phyloP scores from a whole-genome alignment of 2,329 filamentous ascomycete species.

The Ophiosphaerella narmari region DNA sequence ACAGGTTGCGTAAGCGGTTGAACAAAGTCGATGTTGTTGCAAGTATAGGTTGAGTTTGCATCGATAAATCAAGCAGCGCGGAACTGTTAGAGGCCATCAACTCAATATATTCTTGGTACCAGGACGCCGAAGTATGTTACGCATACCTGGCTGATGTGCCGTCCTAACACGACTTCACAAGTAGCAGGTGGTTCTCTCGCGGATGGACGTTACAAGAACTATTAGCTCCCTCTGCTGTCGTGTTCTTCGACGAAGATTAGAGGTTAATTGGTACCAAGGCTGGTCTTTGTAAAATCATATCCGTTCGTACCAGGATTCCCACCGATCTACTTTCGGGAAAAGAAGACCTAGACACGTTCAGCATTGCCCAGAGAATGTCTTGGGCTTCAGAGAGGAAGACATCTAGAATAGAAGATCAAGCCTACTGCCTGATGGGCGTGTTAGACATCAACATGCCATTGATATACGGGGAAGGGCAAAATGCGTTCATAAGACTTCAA shows the following conservation, averaged over 20 bases:
- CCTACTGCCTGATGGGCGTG: slow-evolving; percentile 10
- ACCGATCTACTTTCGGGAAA: not conserved
- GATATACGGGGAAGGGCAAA: slow-evolving; percentile 31
- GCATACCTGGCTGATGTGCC: not conserved
- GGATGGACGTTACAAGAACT: not conserved
- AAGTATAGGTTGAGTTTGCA: too few species aligned
- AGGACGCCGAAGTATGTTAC: not conserved
- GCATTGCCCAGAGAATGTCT: slow-evolving; percentile 4
- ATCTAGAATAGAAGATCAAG: slow-evolving; percentile 9
- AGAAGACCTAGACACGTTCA: not conserved
- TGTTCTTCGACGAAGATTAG: not conserved
- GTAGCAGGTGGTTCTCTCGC: not conserved
- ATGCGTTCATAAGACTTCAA: slow-evolving; percentile 22
- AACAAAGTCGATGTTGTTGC: too few species aligned
- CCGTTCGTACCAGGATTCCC: not conserved
- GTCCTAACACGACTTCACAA: not conserved
- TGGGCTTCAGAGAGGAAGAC: slow-evolving; percentile 10
- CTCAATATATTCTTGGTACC: not conserved
- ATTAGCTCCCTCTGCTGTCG: not conserved
- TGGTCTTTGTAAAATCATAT: not conserved
- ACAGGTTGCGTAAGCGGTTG: too few species aligned
- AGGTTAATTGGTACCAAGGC: not conserved
- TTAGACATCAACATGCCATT: slow-evolving; percentile 12
- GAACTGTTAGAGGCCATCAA: not conserved
- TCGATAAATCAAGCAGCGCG: not conserved